Evolutionary conservation across 1,284 basidiomycete genomes (phyloP), one percentile per base, ranked within the genome.

Genomic region (Leccinum pseudoinsigne): DNA sequence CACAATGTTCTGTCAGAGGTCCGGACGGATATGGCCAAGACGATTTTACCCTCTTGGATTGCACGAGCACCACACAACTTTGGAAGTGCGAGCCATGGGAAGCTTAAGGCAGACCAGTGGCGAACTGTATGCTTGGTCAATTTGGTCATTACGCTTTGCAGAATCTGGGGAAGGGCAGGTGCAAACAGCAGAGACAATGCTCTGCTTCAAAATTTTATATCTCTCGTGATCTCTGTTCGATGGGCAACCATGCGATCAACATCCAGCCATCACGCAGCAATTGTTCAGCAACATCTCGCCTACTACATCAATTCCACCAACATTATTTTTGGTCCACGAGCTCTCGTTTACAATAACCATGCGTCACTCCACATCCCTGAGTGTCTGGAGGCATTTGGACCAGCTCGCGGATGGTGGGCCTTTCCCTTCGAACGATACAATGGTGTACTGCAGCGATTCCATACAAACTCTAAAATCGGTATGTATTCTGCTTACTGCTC

Each of bases 91-190:
- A 28, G 18, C 2, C 65, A 66, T 2, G 55, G 65, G 1, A 66
- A 66, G 5, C 64, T 66, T 1, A 66, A 66, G 36, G 65, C 60
- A 10, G 64, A 66, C 3, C 45, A 47, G 14, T 47, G 45, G 45
- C 45, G 18, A 10, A 18, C 45, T 47, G 45, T 18, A 18, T 18
- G 8, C 18, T 10, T 18, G 18, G 8, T 47, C 9, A 18, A 47
- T 18, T 12, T 47, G 10, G n/a, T 18, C 8, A 18, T 47, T 6
- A 47, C 45, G 5, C 5, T 47, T n/a, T 47, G 45, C 18, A n/a
- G 45, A n/a, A n/a, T 18, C n/a, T 47, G 45, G 45, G 45, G 45
- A 47, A 47, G 64, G 63, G 4, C 64, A 70, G 23, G 40, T 10
- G 40, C 40, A n/a, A 42, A 42, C 6, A 16, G 14, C 40, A 9